Evolutionary conservation across 345 rosid genomes (phyloP), one percentile per base, ranked within the genome.

Genomic region (Microthlaspi erraticum): DNA sequence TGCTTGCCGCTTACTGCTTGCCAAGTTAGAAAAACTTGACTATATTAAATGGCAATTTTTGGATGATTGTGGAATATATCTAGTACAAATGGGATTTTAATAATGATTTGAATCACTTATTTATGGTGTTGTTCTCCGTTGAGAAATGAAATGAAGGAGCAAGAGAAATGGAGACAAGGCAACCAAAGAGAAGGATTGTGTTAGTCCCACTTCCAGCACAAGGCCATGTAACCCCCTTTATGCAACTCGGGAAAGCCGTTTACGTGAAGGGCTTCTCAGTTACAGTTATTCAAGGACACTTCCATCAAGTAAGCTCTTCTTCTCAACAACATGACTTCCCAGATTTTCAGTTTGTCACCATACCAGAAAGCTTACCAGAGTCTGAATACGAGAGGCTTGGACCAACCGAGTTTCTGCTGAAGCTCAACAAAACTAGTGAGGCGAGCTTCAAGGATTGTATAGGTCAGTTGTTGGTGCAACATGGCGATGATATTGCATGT

Each of bases 211-310:
- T 19, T 12, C 85, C 87, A 34, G 66, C 69, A 38, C 85, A 83
- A 52, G 92, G 97, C 3, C 94, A 90, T 64, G 29, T 85, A 42
- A 83, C 68, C 51, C 92, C 93, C 0, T 79, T 88, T 71, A 75
- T 88, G 75, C 86, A 83, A 46, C 87, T 86, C 0, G 90, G 77
- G 4, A 42, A 79, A 41, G 68, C 81, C 32, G 86, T 90, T 19
- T 60, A 83, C 55, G 71, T 79, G 6, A 80, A 60, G 13, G 90
- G 91, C 10, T 88, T 84, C 77, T 73, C 79, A 48, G 80, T 88
- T 70, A 80, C 89, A 7, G 39, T 85, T 39, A 72, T 61, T 54
- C 79, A 83, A 41, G 55, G 77, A 32, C 29, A 38, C 0, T 72
- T 76, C 72, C 78, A 78, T 55, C 66, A 31, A 8, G 83, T 85